Percentiles rank a stretch among this genome's conserved stretches.
Evolutionary conservation across 164 flowering plant genomes (phyloP).

Genomic region (Hamamelis virginiana): DNA sequence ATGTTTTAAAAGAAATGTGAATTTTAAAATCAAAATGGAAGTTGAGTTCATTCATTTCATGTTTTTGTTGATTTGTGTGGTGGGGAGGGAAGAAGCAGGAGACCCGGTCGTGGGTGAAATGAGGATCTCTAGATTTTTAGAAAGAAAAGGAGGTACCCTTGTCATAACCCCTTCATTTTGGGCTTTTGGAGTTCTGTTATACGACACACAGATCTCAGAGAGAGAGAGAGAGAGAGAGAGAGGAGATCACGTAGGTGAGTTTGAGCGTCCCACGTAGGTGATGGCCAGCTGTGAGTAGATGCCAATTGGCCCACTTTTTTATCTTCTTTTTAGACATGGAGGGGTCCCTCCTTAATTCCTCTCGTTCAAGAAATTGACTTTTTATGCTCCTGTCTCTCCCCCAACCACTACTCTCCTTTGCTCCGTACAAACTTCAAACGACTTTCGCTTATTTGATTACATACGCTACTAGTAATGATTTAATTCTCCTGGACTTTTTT

Average conservation of each 20-base stretch:
- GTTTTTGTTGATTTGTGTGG: constrained; percentile 4
- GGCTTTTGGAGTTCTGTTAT: neutral
- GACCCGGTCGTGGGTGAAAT: constrained; percentile 45
- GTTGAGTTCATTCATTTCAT: too few relatives aligned
- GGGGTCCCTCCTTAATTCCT: too few relatives aligned
- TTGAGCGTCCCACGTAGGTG: neutral
- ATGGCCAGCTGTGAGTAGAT: neutral
- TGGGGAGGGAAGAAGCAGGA: constrained; percentile 18
- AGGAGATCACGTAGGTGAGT: neutral
- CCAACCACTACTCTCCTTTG: too few relatives aligned
- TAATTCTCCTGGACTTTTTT: too few relatives aligned
- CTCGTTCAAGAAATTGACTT: too few relatives aligned
- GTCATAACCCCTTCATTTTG: neutral
- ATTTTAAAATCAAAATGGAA: neutral
- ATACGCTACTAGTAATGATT: too few relatives aligned
- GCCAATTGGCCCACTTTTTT: neutral
- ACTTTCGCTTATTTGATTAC: too few relatives aligned
- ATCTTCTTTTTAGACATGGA: too few relatives aligned
- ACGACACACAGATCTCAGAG: neutral
- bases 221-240: neutral
- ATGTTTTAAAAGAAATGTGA: neutral
- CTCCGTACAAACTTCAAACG: too few relatives aligned
- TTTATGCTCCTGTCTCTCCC: too few relatives aligned
- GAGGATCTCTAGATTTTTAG: constrained; percentile 44
- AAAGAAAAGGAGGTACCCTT: constrained; percentile 3